Evolutionary conservation across 257 asterid species (phyloP).

Genomic region (Voacanga thouarsii): DNA sequence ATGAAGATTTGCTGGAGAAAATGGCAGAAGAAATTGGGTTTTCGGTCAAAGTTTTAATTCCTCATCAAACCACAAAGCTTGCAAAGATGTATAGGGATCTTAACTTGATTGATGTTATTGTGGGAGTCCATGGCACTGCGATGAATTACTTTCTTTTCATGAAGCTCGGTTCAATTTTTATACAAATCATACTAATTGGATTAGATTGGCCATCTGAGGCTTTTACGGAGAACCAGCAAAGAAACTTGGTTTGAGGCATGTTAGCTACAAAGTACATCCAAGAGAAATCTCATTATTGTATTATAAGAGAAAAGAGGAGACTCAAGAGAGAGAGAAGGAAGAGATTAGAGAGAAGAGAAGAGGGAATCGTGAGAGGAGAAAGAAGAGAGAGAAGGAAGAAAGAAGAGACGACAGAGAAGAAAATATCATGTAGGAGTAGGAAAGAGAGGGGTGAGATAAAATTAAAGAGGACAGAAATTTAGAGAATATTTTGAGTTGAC

Average conservation of each 20-base stretch:
- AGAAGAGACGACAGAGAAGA: no score
- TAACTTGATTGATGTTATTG: slow-evolving; percentile 76
- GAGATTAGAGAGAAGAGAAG: no score
- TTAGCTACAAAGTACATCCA: slow-evolving; percentile 64
- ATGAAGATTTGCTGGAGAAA: slow-evolving; percentile 53
- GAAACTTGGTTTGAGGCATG: slow-evolving; percentile 62
- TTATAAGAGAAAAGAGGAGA: no score
- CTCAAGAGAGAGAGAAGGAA: no score
- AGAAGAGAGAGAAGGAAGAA: no score
- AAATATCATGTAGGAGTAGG: no score
- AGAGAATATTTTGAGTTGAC: no score
- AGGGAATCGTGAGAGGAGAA: no score
- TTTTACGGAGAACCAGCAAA: slow-evolving; percentile 70
- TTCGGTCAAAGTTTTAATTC: slow-evolving; percentile 54
- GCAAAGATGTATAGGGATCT: slow-evolving; percentile 57
- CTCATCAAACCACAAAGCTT: slow-evolving; percentile 59
- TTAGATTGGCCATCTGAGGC: slow-evolving; percentile 80
- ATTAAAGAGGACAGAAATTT: no score
- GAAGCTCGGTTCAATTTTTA: slow-evolving; percentile 71
- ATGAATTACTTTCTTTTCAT: slow-evolving; percentile 87
- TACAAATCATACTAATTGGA: slow-evolving; percentile 79
- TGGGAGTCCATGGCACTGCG: slow-evolving; percentile 97
- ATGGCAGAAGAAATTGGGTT: slow-evolving; percentile 59
- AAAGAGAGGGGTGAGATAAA: no score
- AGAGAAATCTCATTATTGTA: slow-evolving; percentile 90